Conservation (phyloP, 441 rosid genomes). For the Pelargonium citronellum region DNA sequence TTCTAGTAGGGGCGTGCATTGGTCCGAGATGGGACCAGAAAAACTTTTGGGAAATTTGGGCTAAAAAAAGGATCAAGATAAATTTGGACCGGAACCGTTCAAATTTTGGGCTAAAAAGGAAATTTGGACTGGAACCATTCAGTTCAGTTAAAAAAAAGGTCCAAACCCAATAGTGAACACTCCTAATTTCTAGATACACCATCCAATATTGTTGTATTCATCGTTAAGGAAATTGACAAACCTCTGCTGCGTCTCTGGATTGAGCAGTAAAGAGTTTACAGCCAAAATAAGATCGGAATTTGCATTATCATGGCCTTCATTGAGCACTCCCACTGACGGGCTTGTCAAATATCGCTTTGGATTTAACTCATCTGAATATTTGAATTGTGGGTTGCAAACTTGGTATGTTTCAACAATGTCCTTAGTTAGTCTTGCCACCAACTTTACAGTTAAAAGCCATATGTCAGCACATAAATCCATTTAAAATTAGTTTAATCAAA, state of each 20-base stretch:
- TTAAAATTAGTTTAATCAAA: background rate
- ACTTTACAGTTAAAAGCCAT: slow-evolving; percentile 48
- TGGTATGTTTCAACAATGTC: slow-evolving; percentile 88
- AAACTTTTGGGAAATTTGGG: too few relatives aligned
- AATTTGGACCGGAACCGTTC: too few relatives aligned
- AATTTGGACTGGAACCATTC: too few relatives aligned
- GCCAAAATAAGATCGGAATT: slow-evolving; percentile 91
- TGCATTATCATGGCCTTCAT: slow-evolving; percentile 92
- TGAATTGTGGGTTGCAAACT: slow-evolving; percentile 83
- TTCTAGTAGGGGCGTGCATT: background rate
- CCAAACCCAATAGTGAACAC: too few relatives aligned
- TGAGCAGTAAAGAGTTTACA: slow-evolving; percentile 66
- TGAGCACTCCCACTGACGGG: slow-evolving; percentile 85
- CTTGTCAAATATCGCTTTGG: slow-evolving; percentile 95
- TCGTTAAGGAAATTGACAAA: slow-evolving; percentile 26
- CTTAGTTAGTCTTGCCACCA: slow-evolving; percentile 77
- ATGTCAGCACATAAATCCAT: slow-evolving; percentile 29
- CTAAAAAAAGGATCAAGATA: too few relatives aligned
- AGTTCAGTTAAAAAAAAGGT: too few relatives aligned
- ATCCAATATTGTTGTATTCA: too few relatives aligned
- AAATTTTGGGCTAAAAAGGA: too few relatives aligned
- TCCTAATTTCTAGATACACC: too few relatives aligned
- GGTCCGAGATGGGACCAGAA: too few relatives aligned
- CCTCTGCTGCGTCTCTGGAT: slow-evolving; percentile 75
- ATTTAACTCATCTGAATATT: slow-evolving; percentile 85